Evolutionary conservation across 345 rosid genomes (phyloP), one percentile per base, ranked within the genome.

Genomic region (Eutrema heterophyllum): DNA sequence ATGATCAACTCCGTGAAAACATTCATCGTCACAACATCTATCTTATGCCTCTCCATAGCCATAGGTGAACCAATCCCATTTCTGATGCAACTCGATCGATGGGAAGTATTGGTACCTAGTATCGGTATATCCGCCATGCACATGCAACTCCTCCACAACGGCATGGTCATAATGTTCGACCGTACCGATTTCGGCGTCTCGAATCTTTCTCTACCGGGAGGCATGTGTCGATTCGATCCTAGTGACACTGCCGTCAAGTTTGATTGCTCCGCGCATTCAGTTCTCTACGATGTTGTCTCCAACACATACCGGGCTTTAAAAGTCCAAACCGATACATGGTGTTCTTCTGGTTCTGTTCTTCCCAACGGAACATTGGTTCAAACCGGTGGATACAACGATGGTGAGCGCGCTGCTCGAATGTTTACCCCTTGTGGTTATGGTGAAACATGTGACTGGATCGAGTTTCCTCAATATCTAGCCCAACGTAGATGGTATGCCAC

Each of bases 51-150:
- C 74, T 68, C 73, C 30, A 5, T 67, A 35, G 30, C 61, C 64
- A 61, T 68, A 41, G 11, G 43, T 43, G 29, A 67, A 57, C 45
- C 43, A 46, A 15, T 15, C 49, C 71, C 78, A 32, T 74, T 57
- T 38, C 18, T 16, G 11, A 5, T 67, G 78, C 79, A 67, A 32
- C 30, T 75, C 9, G 74, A 75, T 33, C 73, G 73, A 2, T 75
- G 79, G 79, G 74, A 75, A 60, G 26, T 60, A 9, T 24, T 75
- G 63, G 80, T 72, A 45, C 67, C 81, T 45, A 90, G 85, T 86
- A 76, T 87, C 46, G 98, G 98, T 73, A 56, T 90, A 74, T 92
- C 98, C 18, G 91, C 96, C 67, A 88, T 92, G 98, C 96, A 92
- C 87, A 87, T 88, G 86, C 96, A 92, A 57, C 73, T 90, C 29